phyloP scores from a whole-genome alignment of 768 basidiomycete species.

The Boletus rex-veris region DNA sequence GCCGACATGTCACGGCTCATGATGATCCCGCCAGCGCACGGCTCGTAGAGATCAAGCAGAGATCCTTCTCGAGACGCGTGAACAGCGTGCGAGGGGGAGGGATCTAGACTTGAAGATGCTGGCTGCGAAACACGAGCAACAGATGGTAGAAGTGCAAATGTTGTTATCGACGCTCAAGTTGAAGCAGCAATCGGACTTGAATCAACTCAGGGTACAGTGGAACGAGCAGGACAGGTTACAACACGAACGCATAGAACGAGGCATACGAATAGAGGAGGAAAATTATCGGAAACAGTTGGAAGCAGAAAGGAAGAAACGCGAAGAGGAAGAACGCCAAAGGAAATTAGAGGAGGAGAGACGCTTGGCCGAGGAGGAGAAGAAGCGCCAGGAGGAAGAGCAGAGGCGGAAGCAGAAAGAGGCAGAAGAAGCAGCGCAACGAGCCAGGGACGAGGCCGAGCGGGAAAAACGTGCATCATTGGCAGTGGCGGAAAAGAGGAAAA shows the following conservation, averaged over 20 bases:
- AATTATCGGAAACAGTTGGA: conserved; percentile 50
- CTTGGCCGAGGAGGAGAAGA: conserved; percentile 42
- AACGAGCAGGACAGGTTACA: conserved; percentile 41
- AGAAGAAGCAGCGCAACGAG: conserved; percentile 29
- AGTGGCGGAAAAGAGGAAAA: conserved; percentile 38
- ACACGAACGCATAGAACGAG: conserved; percentile 58
- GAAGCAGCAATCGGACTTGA: conserved; percentile 45
- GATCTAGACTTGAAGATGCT: conserved; percentile 29
- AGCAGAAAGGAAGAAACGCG: conserved; percentile 50
- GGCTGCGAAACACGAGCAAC: conserved; percentile 42
- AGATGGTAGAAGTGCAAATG: conserved; percentile 49
- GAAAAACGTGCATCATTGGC: conserved; percentile 37
- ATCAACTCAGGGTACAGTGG: conserved; percentile 43
- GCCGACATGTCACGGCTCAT: neutral
- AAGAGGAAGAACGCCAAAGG: conserved; percentile 45
- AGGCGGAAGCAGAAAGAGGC: conserved; percentile 34
- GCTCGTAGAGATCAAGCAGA: conserved; percentile 35
- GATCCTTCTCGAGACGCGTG: conserved; percentile 17
- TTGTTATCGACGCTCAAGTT: conserved; percentile 43
- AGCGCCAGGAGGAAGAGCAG: conserved; percentile 41
- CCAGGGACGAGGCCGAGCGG: conserved; percentile 33
- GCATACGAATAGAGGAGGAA: conserved; percentile 62
- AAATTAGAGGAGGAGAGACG: conserved; percentile 48
- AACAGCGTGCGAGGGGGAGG: conserved; percentile 5
- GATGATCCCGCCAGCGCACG: conserved; percentile 28